phyloP scores from a whole-genome alignment of 1,139 yeast species.

The Lodderomyces elongisporus region DNA sequence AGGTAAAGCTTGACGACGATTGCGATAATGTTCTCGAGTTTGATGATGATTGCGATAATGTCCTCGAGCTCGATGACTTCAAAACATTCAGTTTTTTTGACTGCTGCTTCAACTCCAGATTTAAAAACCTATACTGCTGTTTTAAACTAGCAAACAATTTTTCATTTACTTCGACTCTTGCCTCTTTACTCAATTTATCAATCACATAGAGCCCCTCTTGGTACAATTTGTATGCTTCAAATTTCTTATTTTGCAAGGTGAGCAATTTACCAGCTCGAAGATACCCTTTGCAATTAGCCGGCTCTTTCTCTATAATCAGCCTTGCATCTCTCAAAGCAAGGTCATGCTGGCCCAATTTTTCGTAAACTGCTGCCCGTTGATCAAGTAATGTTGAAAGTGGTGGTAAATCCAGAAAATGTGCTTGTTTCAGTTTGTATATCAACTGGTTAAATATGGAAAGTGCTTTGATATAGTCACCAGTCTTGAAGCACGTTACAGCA shows the following conservation, averaged over 20 bases:
- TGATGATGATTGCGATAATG: neutral
- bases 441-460: slow-evolving; percentile 21
- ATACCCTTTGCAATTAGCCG: slow-evolving; percentile 57
- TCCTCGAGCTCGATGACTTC: too few relatives aligned
- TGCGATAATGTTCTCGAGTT: neutral
- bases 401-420: slow-evolving; percentile 16
- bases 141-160: slow-evolving; percentile 24
- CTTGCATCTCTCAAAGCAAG: slow-evolving; percentile 46
- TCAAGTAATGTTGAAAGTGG: slow-evolving; percentile 28
- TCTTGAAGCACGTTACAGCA: slow-evolving; percentile 32
- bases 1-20: neutral
- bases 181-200: slow-evolving; percentile 17
- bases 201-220: slow-evolving; percentile 38
- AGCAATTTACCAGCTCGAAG: slow-evolving; percentile 48
- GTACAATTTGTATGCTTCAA: slow-evolving; percentile 40
- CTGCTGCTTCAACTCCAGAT: slow-evolving; percentile 19
- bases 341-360: slow-evolving; percentile 37
- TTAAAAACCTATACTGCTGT: slow-evolving; percentile 20
- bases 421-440: slow-evolving; percentile 14
- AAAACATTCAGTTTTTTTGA: slow-evolving; percentile 1
- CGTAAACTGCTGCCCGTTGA: slow-evolving; percentile 57
- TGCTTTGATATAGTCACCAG: slow-evolving; percentile 25
- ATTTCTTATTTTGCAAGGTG: slow-evolving; percentile 21
- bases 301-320: slow-evolving; percentile 41
- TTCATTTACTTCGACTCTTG: slow-evolving; percentile 18